A percentile compares a stretch with the other conserved stretches of the same genome.
Evolutionary conservation across 139 green algal genomes (phyloP).

Genomic region (Chlamydomonas applanata): DNA sequence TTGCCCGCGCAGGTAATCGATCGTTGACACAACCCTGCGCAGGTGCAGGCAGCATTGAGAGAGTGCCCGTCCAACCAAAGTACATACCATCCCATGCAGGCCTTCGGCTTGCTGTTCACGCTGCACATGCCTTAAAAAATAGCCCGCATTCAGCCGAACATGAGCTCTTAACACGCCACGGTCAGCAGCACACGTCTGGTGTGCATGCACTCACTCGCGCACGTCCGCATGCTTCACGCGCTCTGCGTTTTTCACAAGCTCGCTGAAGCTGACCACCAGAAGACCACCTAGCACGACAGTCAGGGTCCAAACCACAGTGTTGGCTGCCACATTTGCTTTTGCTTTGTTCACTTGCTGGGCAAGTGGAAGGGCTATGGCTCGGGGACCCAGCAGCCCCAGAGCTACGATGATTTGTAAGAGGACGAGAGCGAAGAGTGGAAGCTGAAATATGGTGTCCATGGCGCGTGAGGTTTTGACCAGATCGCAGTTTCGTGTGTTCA

Average conservation of each 20-base stretch:
- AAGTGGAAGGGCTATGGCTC: conserved; percentile 1
- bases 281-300: conserved; percentile 4
- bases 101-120: too few species aligned
- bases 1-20: conserved; percentile 29
- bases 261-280: background rate
- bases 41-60: background rate
- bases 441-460: conserved; percentile 42
- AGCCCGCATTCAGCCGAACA: too few species aligned
- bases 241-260: conserved; percentile 5
- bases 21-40: conserved; percentile 14
- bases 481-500: too few species aligned
- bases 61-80: too few species aligned
- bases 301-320: conserved; percentile 1
- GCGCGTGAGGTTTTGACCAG: background rate
- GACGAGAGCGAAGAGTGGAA: conserved; percentile 23
- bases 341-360: background rate
- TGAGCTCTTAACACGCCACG: too few species aligned
- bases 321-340: background rate
- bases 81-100: too few species aligned
- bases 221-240: background rate
- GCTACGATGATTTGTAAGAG: conserved; percentile 10
- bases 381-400: conserved; percentile 5
- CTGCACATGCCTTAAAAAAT: too few species aligned
- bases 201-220: background rate
- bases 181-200: too few species aligned